Evolutionary conservation across 495 filamentous ascomycete species (phyloP).

Genomic region (Daldinia bambusicola): DNA sequence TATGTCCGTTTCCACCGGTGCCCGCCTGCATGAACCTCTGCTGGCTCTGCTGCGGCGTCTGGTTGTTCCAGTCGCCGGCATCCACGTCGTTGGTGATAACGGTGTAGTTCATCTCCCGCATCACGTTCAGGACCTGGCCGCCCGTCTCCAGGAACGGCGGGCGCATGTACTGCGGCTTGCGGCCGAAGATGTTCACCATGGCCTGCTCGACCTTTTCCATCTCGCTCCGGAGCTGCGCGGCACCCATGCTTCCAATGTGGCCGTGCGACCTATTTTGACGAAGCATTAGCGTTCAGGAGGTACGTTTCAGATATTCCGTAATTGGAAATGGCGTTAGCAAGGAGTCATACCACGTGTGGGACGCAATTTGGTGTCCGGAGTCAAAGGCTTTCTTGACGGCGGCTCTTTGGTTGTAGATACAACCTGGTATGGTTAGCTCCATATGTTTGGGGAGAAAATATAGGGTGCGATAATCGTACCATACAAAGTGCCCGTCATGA

Average conservation of each 20-base stretch:
- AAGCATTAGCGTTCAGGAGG: conserved; percentile 18
- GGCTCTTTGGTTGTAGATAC: conserved; percentile 61
- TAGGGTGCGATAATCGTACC: conserved; percentile 14
- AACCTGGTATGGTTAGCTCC: conserved; percentile 43
- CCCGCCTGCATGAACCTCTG: conserved; percentile 58
- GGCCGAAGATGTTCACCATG: conserved; percentile 63
- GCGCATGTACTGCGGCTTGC: conserved; percentile 64
- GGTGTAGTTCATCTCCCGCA: conserved; percentile 61
- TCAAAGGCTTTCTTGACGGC: conserved; percentile 62
- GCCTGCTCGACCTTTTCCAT: conserved; percentile 63
- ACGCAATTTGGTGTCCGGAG: conserved; percentile 62
- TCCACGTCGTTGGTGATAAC: conserved; percentile 67
- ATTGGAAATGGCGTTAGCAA: neutral
- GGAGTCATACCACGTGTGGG: conserved; percentile 58
- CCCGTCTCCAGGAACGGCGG: conserved; percentile 63
- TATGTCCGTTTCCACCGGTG: conserved; percentile 60
- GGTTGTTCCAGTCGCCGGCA: conserved; percentile 64
- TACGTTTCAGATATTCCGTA: neutral
- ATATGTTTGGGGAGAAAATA: neutral
- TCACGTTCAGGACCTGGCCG: conserved; percentile 54
- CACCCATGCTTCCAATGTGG: conserved; percentile 56
- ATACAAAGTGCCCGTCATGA: conserved; percentile 66
- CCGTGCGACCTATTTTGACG: conserved; percentile 52
- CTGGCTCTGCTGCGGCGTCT: conserved; percentile 56
- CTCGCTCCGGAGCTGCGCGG: conserved; percentile 55